Percentiles rank a stretch among this genome's conserved stretches.
These are phyloP conservation scores for Leccinum angustisporum DNA, from an alignment of 1,284 basidiomycete species.

Conservation along the genomic window DNA sequence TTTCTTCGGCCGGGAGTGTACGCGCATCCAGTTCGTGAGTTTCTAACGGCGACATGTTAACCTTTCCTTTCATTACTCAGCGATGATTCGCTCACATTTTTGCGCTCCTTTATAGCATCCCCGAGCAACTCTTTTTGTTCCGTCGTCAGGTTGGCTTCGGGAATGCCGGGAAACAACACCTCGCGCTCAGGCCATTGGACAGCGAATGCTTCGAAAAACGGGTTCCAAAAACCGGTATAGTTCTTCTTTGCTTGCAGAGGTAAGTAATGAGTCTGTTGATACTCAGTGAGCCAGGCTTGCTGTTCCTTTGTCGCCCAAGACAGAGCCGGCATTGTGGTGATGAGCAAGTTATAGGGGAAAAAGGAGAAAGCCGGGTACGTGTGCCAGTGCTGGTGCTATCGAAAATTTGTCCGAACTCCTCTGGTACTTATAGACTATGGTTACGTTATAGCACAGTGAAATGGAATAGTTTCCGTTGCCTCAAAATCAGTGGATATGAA, in stretches of 20 bases:
- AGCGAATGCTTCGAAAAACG: neutral
- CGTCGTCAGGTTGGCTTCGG: neutral
- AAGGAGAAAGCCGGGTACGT: too few species aligned
- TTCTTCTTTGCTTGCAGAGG: neutral
- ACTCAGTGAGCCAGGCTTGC: neutral
- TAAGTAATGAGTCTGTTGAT: neutral
- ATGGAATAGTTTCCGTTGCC: too few species aligned
- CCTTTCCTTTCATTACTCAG: too few species aligned
- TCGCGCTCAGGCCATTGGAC: neutral
- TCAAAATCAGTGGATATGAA: too few species aligned
- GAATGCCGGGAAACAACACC: neutral
- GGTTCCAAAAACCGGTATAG: neutral
- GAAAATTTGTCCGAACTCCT: too few species aligned
- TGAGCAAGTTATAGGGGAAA: neutral
- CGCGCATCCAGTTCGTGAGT: neutral
- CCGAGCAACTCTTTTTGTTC: neutral
- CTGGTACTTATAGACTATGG: too few species aligned
- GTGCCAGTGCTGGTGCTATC: too few species aligned
- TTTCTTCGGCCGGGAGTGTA: neutral
- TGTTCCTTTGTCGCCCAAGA: neutral
- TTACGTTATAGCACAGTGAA: too few species aligned
- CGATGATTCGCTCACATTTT: neutral
- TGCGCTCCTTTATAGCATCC: neutral
- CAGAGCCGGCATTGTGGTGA: neutral
- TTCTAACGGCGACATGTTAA: neutral